Evolutionary conservation across 805 yeast genomes (phyloP), one percentile per base, ranked within the genome.

Genomic region (Saccharomyces cerevisiae): DNA sequence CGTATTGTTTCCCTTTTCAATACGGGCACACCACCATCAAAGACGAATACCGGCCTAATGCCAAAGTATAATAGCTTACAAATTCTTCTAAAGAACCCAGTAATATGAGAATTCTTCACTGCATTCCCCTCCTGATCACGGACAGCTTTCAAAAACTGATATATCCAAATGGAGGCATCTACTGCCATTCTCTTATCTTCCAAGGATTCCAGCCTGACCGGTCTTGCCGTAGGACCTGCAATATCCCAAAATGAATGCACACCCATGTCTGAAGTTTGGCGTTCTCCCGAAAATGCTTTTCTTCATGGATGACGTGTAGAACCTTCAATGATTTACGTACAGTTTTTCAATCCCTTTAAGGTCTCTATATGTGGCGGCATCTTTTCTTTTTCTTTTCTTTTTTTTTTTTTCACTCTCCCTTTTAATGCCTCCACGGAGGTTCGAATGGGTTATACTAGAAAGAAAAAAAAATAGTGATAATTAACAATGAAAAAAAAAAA

Each of bases 141-240:
- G 24, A 94, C 95, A 0, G 98, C 98, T 68, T 92, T 94, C 59
- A 94, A 74, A 65, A 94, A 94, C 69, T 94, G 99, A 67, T 94
- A 94, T 53, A 94, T 87, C 99, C 99, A 94, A 59, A 94, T 94
- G 2, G 98, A 92, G 0, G 99, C 99, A 75, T 94, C 99, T 6
- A 94, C 92, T 0, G 99, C 99, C 62, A 94, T 74, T 52, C 79
- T 76, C 66, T 85, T 86, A 55, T 90, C 83, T 24, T 87, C 79
- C 36, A 94, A 76, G 0, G 95, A 84, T 67, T 92, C 98, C 29
- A 94, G 76, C 52, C 92, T 78, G 1, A 94, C 96, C 0, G 99
- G 97, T 50, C 87, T 76, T 0, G 98, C 94, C 0, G 92, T 81
- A 0, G 97, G 95, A 5, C 89, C 95, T 2, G 92, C 76, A 10